These are phyloP conservation scores for Populus hybrid DNA, from an alignment of 441 rosid species.

Conservation along the genomic window DNA sequence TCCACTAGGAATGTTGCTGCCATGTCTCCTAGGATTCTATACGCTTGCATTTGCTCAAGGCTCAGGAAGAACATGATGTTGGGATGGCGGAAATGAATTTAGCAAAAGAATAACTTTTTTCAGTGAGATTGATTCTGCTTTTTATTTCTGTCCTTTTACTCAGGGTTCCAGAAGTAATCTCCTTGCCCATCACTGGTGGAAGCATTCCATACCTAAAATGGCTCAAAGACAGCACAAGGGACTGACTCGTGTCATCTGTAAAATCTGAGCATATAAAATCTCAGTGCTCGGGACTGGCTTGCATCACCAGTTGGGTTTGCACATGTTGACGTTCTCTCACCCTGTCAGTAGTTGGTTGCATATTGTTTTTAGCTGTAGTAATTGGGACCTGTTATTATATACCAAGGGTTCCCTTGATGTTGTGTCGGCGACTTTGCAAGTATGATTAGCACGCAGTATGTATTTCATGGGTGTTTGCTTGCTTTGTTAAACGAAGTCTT, in stretches of 20 bases:
- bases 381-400: background rate
- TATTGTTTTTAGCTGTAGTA: background rate
- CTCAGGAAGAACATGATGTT: background rate
- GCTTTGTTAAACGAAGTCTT: background rate
- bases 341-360: background rate
- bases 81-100: background rate
- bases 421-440: background rate
- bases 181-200: slow-evolving; percentile 85
- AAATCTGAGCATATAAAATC: background rate
- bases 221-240: slow-evolving; percentile 79
- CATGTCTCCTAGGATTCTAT: background rate
- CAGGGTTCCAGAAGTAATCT: slow-evolving; percentile 87
- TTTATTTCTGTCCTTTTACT: slow-evolving; percentile 3
- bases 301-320: background rate
- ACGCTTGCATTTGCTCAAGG: background rate
- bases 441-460: background rate
- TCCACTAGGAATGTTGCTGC: background rate
- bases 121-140: background rate
- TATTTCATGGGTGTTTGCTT: background rate
- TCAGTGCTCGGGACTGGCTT: background rate
- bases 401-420: background rate
- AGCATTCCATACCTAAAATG: slow-evolving; percentile 74
- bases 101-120: background rate
- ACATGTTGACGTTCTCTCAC: background rate
- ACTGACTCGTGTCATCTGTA: slow-evolving; percentile 32